Evolutionary conservation across 768 basidiomycete genomes (phyloP).

Genomic region (Lactarius trivialis): DNA sequence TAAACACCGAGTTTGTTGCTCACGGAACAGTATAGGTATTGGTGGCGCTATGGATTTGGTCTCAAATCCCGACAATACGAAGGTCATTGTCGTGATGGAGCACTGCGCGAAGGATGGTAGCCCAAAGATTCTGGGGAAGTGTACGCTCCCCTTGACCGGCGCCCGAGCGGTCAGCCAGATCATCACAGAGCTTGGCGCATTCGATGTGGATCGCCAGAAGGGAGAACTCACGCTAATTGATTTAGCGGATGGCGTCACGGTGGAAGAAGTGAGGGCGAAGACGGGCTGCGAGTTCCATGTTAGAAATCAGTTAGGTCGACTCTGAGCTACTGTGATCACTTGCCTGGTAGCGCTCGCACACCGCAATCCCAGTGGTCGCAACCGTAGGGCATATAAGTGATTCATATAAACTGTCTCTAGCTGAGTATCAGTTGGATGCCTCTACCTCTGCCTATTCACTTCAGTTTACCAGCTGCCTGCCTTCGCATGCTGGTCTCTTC

Average conservation of each 20-base stretch:
- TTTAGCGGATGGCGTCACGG: conserved; percentile 72
- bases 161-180: conserved; percentile 84
- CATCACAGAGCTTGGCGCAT: conserved; percentile 89
- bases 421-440: too few species aligned
- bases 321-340: conserved; percentile 28
- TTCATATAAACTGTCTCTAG: too few species aligned
- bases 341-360: neutral
- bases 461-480: too few species aligned
- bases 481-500: too few species aligned
- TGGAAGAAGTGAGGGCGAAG: conserved; percentile 82
- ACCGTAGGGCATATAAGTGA: neutral
- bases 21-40: conserved; percentile 50
- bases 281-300: conserved; percentile 81
- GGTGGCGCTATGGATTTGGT: conserved; percentile 97
- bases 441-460: too few species aligned
- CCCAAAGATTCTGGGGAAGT: conserved; percentile 80
- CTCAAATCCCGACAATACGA: conserved; percentile 93
- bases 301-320: conserved; percentile 40
- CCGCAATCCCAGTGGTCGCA: neutral
- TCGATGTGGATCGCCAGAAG: conserved; percentile 72
- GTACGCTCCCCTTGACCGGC: conserved; percentile 82
- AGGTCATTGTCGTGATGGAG: conserved; percentile 85
- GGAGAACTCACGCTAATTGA: conserved; percentile 74
- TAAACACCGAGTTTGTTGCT: neutral
- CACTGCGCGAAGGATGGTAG: conserved; percentile 86